Conservation (phyloP, 108 stramenopile species). For the Nitzschia inconspicua region DNA sequence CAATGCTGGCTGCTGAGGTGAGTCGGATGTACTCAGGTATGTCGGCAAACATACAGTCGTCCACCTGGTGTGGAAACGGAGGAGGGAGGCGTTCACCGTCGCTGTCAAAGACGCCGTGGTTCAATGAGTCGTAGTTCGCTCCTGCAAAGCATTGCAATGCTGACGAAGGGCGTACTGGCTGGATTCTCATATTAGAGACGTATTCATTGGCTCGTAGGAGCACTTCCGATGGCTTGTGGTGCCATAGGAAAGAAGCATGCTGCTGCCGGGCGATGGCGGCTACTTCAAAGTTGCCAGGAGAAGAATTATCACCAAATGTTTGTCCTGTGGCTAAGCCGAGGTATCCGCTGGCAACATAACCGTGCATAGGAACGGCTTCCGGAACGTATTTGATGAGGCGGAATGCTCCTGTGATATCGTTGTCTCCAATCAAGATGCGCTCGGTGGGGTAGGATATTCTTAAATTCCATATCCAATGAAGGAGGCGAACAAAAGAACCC, state of each 20-base stretch:
- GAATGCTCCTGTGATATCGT: slow-evolving; percentile 3
- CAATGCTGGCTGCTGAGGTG: slow-evolving; percentile 4
- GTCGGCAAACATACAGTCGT: slow-evolving; percentile 6
- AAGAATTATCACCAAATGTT: slow-evolving; percentile 7
- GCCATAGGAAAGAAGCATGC: neutral
- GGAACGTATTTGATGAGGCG: slow-evolving; percentile 9
- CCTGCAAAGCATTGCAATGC: too few relatives aligned
- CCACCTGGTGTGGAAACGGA: slow-evolving; percentile 1
- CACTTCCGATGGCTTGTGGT: neutral
- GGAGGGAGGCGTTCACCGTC: neutral
- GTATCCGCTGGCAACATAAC: neutral
- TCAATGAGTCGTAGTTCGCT: neutral
- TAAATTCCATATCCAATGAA: slow-evolving; percentile 7
- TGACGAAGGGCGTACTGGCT: neutral
- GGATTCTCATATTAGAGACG: neutral
- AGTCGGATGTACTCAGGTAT: neutral
- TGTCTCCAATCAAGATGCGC: neutral
- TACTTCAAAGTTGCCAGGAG: slow-evolving; percentile 6
- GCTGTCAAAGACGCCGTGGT: neutral
- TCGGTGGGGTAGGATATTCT: slow-evolving; percentile 3
- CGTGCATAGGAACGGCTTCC: slow-evolving; percentile 4
- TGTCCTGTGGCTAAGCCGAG: slow-evolving; percentile 1
- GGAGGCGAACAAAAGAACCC: neutral
- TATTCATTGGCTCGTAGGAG: neutral
- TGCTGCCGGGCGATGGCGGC: neutral